Conservation (phyloP, 768 basidiomycete genomes). For the Pisolithus microcarpus region DNA sequence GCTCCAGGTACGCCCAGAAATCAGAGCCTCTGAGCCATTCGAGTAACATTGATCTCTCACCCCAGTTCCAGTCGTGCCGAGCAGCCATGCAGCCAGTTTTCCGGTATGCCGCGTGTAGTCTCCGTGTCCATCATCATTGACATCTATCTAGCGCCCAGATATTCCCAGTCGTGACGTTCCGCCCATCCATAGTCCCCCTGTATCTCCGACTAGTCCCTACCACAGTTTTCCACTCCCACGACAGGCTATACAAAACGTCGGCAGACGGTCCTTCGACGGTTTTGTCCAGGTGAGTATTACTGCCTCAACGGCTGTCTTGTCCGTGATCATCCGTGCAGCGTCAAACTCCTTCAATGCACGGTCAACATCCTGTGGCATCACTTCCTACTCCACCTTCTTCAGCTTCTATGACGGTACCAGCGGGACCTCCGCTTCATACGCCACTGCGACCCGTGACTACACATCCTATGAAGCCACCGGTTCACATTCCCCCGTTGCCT, state of each 20-base stretch:
- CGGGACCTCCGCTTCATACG: neutral
- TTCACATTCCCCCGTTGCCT: neutral
- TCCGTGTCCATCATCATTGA: neutral
- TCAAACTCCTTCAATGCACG: neutral
- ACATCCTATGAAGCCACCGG: neutral
- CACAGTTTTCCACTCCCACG: neutral
- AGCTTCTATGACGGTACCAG: neutral
- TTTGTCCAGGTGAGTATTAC: neutral
- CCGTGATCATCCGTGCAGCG: neutral
- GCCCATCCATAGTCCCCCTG: neutral
- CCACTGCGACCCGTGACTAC: neutral
- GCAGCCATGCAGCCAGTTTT: neutral
- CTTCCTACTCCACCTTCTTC: neutral
- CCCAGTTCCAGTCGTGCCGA: constrained; percentile 1
- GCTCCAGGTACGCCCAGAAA: constrained; percentile 2
- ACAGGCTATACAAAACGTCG: neutral
- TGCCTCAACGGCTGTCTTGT: neutral
- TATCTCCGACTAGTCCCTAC: neutral
- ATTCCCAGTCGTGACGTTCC: neutral
- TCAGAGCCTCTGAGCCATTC: neutral
- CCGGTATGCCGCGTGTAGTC: neutral
- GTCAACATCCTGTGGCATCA: neutral
- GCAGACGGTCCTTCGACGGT: neutral
- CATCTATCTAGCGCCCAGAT: neutral
- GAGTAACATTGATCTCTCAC: neutral